Evolutionary conservation across 495 filamentous ascomycete genomes (phyloP), one percentile per base, ranked within the genome.

Genomic region (Cladorrhinum samala): DNA sequence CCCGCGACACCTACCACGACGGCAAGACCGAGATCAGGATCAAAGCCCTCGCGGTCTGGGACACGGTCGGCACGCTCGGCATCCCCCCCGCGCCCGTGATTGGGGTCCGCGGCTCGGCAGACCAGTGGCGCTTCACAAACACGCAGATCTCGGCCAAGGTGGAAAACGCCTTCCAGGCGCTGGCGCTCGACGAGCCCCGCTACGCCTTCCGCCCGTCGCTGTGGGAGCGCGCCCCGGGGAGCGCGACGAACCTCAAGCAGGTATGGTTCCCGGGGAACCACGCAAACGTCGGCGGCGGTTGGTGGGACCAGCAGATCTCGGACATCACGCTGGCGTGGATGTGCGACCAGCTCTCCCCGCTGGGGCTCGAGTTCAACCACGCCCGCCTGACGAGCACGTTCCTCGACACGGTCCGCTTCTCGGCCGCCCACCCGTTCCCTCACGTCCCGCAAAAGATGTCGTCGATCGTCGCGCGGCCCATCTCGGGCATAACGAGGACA

Each of bases 181-280:
- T 89, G 1, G 85, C 83, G 1, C 75, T 89, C 1, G 83, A 88
- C 56, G 85, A 89, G 68, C 70, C 77, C n/a, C 77, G 85, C 14
- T 69, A 66, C 16, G 74, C 81, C 3, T 89, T 87, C 57, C 69
- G 77, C 0, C 85, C 85, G 7, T 75, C 82, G 3, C 60, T 88
- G 3, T 87, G 85, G 84, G 66, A 74, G 46, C 58, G 65, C 13
- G 5, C 58, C 8, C 58, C 59, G 1, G 58, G 55, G 24, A 41
- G n/a, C 3, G 65, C 50, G 52, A 67, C 57, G 6, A 49, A 77
- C 66, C 71, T 87, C 1, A 78, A 79, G 44, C 84, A 88, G 64
- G 79, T 81, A 46, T 88, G 85, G 85, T 89, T 89, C 54, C 81
- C 83, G 0, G 84, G 85, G 13, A 71, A 72, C 9, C 85, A 88